A percentile compares a stretch with the other conserved stretches of the same genome.
Evolutionary conservation across 176 grass and related monocot species (phyloP).

Genomic region (Juncus effusus): DNA sequence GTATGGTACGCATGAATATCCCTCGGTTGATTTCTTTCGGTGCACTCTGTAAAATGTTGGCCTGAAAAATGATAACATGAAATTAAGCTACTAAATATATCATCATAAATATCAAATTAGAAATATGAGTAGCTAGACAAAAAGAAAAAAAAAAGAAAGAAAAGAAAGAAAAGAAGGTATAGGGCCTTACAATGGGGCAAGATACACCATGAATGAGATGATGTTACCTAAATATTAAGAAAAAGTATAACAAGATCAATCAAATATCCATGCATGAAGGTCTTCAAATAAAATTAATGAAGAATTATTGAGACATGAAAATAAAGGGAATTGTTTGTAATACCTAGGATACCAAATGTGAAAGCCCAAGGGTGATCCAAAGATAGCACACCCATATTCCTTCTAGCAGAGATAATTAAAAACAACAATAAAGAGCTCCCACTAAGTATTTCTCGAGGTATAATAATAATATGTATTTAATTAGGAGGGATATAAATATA

Average conservation of each 20-base stretch:
- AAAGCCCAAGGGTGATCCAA: conserved; percentile 86
- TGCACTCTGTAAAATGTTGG: conserved; percentile 89
- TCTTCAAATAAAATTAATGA: background rate
- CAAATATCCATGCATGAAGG: background rate
- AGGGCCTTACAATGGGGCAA: conserved; percentile 64
- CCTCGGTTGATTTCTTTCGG: conserved; percentile 81
- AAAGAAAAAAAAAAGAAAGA: background rate
- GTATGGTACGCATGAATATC: conserved; percentile 79
- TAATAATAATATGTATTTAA: background rate
- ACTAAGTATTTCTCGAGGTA: background rate
- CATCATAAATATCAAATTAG: background rate
- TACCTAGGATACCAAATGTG: conserved; percentile 96
- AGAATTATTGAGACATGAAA: background rate
- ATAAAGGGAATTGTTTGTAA: background rate
- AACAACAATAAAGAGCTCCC: background rate
- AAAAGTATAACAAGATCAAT: background rate
- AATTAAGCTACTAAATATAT: background rate
- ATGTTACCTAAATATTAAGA: conserved; percentile 59
- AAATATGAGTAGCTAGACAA: background rate
- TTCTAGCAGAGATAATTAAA: background rate
- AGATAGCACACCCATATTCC: conserved; percentile 59
- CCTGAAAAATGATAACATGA: conserved; percentile 28
- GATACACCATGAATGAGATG: conserved; percentile 78
- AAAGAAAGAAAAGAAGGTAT: background rate
- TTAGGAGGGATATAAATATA: background rate